These are phyloP conservation scores for Tulasnella sp. DNA, from an alignment of 768 basidiomycete genomes.

Conservation along the genomic window DNA sequence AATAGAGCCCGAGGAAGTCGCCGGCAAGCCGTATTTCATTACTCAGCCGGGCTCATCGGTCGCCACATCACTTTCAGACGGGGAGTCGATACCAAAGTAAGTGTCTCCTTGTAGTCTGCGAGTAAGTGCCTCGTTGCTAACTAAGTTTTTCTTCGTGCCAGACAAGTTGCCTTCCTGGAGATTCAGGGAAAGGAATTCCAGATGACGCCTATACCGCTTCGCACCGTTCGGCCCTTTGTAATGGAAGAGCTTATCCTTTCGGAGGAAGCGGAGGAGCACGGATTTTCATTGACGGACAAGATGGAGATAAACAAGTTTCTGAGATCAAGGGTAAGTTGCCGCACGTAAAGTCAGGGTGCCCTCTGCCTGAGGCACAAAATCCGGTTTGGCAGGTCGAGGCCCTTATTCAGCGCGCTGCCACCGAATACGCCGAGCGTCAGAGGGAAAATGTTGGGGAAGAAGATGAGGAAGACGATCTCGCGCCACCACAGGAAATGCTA, in stretches of 20 bases:
- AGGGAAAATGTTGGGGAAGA: slow-evolving; percentile 55
- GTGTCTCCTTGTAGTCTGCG: slow-evolving; percentile 27
- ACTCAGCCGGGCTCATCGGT: slow-evolving; percentile 93
- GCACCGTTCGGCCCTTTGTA: slow-evolving; percentile 92
- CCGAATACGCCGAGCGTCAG: slow-evolving; percentile 73
- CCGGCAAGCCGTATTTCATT: slow-evolving; percentile 87
- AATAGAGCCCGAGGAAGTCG: slow-evolving; percentile 82
- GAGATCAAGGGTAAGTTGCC: slow-evolving; percentile 53
- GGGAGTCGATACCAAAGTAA: slow-evolving; percentile 88
- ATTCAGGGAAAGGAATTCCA: slow-evolving; percentile 86
- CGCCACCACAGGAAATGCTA: slow-evolving; percentile 60
- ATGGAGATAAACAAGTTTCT: slow-evolving; percentile 80
- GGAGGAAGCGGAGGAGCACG: slow-evolving; percentile 75
- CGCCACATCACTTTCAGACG: slow-evolving; percentile 90
- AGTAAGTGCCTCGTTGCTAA: background rate
- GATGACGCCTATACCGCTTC: slow-evolving; percentile 77
- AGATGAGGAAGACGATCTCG: slow-evolving; percentile 43
- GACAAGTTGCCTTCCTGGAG: slow-evolving; percentile 85
- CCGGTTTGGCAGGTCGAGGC: slow-evolving; percentile 57
- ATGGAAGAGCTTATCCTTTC: slow-evolving; percentile 71
- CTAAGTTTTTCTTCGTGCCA: slow-evolving; percentile 36
- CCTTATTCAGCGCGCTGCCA: slow-evolving; percentile 73
- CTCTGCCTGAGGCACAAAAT: background rate
- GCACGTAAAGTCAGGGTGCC: background rate
- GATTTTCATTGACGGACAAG: slow-evolving; percentile 71